Base-by-base conservation (phyloP, 768 basidiomycete species). In the Tremella mesenterica region DNA sequence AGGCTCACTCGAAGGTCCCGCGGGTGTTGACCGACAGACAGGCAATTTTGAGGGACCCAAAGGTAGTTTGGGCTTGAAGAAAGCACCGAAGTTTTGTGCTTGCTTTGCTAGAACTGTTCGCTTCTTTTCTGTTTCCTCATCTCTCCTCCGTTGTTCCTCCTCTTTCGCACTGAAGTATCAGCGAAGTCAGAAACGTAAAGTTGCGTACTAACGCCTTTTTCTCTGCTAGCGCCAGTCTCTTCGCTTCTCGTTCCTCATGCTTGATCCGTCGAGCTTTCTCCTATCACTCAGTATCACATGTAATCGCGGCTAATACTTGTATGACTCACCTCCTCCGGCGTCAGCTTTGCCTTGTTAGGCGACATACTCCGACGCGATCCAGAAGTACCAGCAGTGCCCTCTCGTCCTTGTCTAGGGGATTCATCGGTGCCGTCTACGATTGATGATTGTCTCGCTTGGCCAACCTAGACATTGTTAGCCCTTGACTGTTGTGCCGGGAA, bases 211-310 rank as follows among this genome's bases (percentile, higher is more conserved):
- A 70, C 68, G 61, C 68, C 34, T 64, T 65, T 53, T 65, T 62
- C 43, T 61, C 64, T 36, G 63, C 67, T 12, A 47, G 18, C 2
- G 44, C 58, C 2, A 50, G 48, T 30, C 56, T 60, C 46, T 52
- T 65, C 7, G 65, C 68, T n/a, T 70, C 65, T 44, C 53, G 36
- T 44, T 70, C 68, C 47, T 67, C 65, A 23, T 56, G 49, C 50
- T 54, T 61, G 16, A 63, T 9, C 16, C 47, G 28, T 27, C 68
- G 60, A 25, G 61, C 63, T 26, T 59, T 61, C 49, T 67, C 68
- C 43, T 65, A 60, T 65, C 13, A 1, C 33, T 60, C 54, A 61
- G 59, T 26, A 29, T 8, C 6, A 29, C 56, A 25, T 36, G 43
- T 18, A 23, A 28, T 18, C 8, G n/a, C n/a, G 33, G 41, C 26